Evolutionary conservation across 2,329 filamentous ascomycete genomes (phyloP).

Genomic region (Chalara sp.): DNA sequence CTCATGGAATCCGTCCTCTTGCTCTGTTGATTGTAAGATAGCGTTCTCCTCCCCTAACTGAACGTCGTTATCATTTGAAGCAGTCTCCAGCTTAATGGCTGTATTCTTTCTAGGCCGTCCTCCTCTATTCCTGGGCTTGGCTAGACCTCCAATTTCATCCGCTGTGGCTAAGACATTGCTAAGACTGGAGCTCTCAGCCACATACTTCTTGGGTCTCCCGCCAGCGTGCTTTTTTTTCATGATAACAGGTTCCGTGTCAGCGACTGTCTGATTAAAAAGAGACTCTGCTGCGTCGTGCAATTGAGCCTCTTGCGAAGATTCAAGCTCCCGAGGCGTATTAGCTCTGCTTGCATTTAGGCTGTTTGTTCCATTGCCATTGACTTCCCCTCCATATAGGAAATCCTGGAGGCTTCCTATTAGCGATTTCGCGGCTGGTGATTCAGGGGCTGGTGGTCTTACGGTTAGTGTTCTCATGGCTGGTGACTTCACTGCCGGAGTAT

Average conservation of each 20-base stretch:
- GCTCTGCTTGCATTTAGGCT: too few species aligned
- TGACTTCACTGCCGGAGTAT: slow-evolving; percentile 4
- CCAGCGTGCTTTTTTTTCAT: slow-evolving; percentile 14
- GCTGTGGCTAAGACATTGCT: too few species aligned
- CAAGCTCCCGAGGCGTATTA: slow-evolving; percentile 12
- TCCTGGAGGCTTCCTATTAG: too few species aligned
- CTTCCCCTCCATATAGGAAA: too few species aligned
- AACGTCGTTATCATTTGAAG: not conserved
- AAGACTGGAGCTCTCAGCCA: not conserved
- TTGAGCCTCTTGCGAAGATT: slow-evolving; percentile 16
- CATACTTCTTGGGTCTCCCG: slow-evolving; percentile 13
- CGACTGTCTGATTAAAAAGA: slow-evolving; percentile 15
- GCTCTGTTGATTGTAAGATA: slow-evolving; percentile 19
- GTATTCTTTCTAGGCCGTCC: slow-evolving; percentile 10
- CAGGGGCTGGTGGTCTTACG: too few species aligned
- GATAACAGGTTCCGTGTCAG: slow-evolving; percentile 4
- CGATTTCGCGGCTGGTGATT: too few species aligned
- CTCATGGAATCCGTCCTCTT: slow-evolving; percentile 14
- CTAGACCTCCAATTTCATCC: not conserved
- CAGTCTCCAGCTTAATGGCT: slow-evolving; percentile 9
- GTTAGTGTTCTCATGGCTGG: not conserved
- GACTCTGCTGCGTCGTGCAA: slow-evolving; percentile 20
- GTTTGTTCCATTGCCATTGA: too few species aligned
- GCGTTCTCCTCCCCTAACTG: slow-evolving; percentile 13
- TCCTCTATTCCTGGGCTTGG: slow-evolving; percentile 7